Base-by-base conservation (phyloP, 805 yeast species). In the Tetrapisispora namnaoensis region DNA sequence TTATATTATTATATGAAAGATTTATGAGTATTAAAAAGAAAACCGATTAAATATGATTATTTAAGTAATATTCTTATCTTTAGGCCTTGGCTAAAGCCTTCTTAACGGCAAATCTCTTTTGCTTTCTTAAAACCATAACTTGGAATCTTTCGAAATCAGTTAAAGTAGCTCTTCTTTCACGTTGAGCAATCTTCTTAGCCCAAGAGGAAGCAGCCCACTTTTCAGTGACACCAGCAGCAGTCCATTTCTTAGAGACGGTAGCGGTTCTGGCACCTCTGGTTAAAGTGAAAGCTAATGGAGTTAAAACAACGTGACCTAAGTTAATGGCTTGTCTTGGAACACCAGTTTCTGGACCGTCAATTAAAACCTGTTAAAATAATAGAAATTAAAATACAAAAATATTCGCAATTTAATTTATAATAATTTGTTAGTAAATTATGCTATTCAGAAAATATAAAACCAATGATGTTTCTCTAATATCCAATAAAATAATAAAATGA, bases 61-160 rank as follows among this genome's bases (percentile, higher is more conserved):
- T 42, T 42, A 42, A 35, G 35, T 44, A 36, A 34, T 37, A 36
- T 27, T 44, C 40, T 36, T 44, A 45, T n/a, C 68, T 66, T 78
- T 83, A 84, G 76, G 95, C 96, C 85, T 90, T 89, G 70, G 96
- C 95, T 70, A 86, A 82, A 75, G 95, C 95, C 82, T 88, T 90
- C 80, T 85, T 87, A 69, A 88, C 91, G 76, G 89, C 86, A 73
- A 74, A 84, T 78, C 89, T 86, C 78, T 87, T 88, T 82, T 95
- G 97, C 83, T 91, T 93, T 86, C 86, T 93, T 74, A 89, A 82
- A 66, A 89, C 95, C 74, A 86, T 72, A 66, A 91, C 99, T 82
- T 91, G 96, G 96, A 93, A 93, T 83, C 99, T 90, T 81, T 93
- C 96, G 69, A 93, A 93, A 77, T 93, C 99, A 65, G 91, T 71